Evolutionary conservation across 306 rosid genomes (phyloP), one percentile per base, ranked within the genome.

Genomic region (Calophaca sinica): DNA sequence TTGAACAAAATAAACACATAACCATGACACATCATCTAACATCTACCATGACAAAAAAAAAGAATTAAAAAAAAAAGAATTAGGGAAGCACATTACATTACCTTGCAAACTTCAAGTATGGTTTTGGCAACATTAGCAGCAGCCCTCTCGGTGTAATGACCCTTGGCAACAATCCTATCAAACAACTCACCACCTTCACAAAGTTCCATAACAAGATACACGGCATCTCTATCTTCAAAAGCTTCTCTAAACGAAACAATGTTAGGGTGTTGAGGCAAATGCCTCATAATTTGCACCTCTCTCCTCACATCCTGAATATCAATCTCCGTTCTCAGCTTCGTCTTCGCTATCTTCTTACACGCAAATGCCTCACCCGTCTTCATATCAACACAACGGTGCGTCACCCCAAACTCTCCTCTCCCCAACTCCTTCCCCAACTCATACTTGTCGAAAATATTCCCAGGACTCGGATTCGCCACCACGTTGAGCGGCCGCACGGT

Each of bases 101-200:
- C 98, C 98, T 89, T 80, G 91, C 97, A 94, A 74, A 94, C 89
- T 60, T 91, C 91, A 52, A 94, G 80, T 45, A 94, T 91, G 36
- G 93, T 91, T 73, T 85, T 91, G 69, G 87, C 46, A 8, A 91
- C 89, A 9, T 77, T 78, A 4, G 96, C 97, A 3, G 98, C 98
- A 4, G 96, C 94, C 1, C 97, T 90, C 57, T 94, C 98, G 0
- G 96, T 91, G 77, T 94, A 94, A 82, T 90, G 98, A 2, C 97
- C 98, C 55, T 84, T 87, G 0, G 87, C 63, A 10, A 94, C 96
- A 12, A 94, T 94, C 75, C 91, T 70, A 80, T 94, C 98, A 41
- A 94, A 94, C 13, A 94, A 96, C 70, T 94, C 98, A 0, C 98
- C 98, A 1, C 97, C 98, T 76, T 86, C 87, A 41, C 98, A 94